phyloP scores from a whole-genome alignment of 1,139 yeast genomes.

The Candida smagusa region DNA sequence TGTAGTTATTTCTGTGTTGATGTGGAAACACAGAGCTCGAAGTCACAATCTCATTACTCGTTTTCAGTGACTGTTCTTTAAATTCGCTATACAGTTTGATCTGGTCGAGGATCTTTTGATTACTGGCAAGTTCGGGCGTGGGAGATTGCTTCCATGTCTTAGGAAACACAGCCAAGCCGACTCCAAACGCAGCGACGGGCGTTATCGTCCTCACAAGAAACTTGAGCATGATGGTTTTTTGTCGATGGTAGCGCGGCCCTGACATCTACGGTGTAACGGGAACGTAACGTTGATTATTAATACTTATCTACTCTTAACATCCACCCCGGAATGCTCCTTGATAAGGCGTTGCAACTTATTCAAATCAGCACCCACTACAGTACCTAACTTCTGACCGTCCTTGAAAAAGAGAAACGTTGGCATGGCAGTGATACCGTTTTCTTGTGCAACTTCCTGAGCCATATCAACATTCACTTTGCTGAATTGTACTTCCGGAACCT shows the following conservation, averaged over 20 bases:
- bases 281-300: too few relatives aligned
- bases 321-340: slow-evolving; percentile 22
- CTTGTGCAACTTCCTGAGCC: slow-evolving; percentile 28
- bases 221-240: slow-evolving; percentile 11
- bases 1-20: slow-evolving; percentile 61
- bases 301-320: slow-evolving; percentile 16
- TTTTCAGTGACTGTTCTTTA: slow-evolving; percentile 26
- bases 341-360: slow-evolving; percentile 24
- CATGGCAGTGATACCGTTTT: slow-evolving; percentile 33
- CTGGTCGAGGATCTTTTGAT: slow-evolving; percentile 10
- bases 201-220: slow-evolving; percentile 18
- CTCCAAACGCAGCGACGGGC: slow-evolving; percentile 43
- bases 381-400: slow-evolving; percentile 30
- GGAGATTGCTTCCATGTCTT: slow-evolving; percentile 33
- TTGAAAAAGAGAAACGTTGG: slow-evolving; percentile 34
- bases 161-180: slow-evolving; percentile 47
- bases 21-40: slow-evolving; percentile 52
- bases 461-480: slow-evolving; percentile 37
- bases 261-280: too few relatives aligned
- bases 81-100: slow-evolving; percentile 33
- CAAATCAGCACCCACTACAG: slow-evolving; percentile 33
- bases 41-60: slow-evolving; percentile 20
- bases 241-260: too few relatives aligned
- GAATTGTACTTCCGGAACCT: slow-evolving; percentile 38
- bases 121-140: slow-evolving; percentile 3